phyloP scores from a whole-genome alignment of 441 rosid genomes.

The Syzygium malaccense region DNA sequence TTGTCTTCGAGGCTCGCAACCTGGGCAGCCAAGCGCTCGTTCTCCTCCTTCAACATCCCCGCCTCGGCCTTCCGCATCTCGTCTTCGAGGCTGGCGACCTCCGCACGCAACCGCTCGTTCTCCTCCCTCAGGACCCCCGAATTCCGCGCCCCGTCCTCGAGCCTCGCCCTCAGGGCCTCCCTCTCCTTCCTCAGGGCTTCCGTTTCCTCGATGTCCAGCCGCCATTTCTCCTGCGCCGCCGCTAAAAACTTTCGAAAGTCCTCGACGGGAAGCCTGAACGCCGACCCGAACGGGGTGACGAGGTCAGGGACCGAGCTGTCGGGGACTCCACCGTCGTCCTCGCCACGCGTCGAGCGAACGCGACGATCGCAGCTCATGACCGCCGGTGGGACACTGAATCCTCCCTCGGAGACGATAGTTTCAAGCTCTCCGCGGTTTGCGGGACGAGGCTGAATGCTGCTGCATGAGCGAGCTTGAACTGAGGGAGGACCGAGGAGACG shows the following conservation, averaged over 20 bases:
- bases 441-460: not conserved
- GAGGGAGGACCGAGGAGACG: no score
- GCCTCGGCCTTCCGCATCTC: not conserved
- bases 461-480: not conserved
- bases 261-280: not conserved
- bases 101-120: not conserved
- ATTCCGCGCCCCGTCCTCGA: not conserved
- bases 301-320: not conserved
- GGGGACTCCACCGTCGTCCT: not conserved
- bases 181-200: not conserved
- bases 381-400: no score
- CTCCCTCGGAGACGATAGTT: no score
- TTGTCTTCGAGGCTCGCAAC: no score
- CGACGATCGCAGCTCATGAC: not conserved
- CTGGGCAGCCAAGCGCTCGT: not conserved
- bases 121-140: not conserved
- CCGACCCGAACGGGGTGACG: not conserved
- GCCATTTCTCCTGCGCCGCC: not conserved
- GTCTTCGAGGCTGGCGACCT: not conserved
- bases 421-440: not conserved
- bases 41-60: not conserved
- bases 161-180: not conserved
- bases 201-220: not conserved
- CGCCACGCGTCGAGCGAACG: not conserved
- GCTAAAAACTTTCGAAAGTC: not conserved